Evolutionary conservation across 2,329 filamentous ascomycete genomes (phyloP).

Genomic region (Phoma sp.): DNA sequence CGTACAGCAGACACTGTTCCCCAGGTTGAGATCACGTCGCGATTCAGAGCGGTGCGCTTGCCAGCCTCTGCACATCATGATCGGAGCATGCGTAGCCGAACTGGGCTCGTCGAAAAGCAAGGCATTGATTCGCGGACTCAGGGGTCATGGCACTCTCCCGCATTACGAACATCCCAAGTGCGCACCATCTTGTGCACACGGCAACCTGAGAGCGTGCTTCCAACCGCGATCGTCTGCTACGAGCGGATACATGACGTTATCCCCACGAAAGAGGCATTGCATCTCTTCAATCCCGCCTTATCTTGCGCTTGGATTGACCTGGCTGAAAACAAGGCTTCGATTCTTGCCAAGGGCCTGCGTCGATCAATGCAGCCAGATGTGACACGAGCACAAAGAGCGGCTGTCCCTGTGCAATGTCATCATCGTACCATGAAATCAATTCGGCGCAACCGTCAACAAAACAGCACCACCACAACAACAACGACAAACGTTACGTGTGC

Average conservation of each 20-base stretch:
- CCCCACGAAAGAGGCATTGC: slow-evolving; percentile 7
- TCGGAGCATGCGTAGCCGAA: slow-evolving; percentile 4
- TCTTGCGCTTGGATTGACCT: slow-evolving; percentile 8
- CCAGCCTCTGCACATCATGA: slow-evolving; percentile 7
- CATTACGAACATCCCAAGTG: slow-evolving; percentile 7
- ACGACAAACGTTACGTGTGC: slow-evolving; percentile 8
- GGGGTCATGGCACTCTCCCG: slow-evolving; percentile 14
- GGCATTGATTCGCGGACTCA: slow-evolving; percentile 15
- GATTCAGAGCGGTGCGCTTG: slow-evolving; percentile 13
- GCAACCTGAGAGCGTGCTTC: slow-evolving; percentile 16
- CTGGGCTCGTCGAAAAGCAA: slow-evolving; percentile 10
- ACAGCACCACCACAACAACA: slow-evolving; percentile 3
- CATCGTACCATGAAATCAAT: slow-evolving; percentile 10
- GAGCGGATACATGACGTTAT: slow-evolving; percentile 22
- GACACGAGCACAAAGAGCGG: slow-evolving; percentile 7
- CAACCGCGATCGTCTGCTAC: slow-evolving; percentile 18
- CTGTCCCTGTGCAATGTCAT: slow-evolving; percentile 10
- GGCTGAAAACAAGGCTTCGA: slow-evolving; percentile 16
- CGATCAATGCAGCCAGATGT: slow-evolving; percentile 3
- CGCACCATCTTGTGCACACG: slow-evolving; percentile 5
- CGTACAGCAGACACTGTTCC: not conserved
- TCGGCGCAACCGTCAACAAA: not conserved
- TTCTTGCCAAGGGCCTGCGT: slow-evolving; percentile 12
- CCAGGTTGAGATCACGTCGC: slow-evolving; percentile 1
- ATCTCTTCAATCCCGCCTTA: not conserved